Evolutionary conservation across 164 flowering plant species (phyloP).

Genomic region (Hamamelis virginiana): DNA sequence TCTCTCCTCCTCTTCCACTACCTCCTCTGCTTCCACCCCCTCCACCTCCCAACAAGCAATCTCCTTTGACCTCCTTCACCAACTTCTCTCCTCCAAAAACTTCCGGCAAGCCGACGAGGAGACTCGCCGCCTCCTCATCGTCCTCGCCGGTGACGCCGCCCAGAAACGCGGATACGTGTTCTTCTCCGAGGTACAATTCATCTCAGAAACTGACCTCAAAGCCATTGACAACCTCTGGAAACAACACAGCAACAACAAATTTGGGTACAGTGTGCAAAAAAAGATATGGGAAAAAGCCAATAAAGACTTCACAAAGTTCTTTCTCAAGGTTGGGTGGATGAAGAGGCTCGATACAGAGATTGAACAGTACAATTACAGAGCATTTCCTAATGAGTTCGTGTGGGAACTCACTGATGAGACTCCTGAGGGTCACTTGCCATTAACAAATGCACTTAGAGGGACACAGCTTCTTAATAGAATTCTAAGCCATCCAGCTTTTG

Average conservation of each 20-base stretch:
- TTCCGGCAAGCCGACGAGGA: slow-evolving; percentile 87
- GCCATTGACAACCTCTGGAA: slow-evolving; percentile 78
- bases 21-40: slow-evolving; percentile 24
- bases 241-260: slow-evolving; percentile 53
- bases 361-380: slow-evolving; percentile 78
- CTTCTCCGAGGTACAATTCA: slow-evolving; percentile 94
- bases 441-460: slow-evolving; percentile 93
- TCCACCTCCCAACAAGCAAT: slow-evolving; percentile 30
- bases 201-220: slow-evolving; percentile 49
- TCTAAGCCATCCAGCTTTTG: slow-evolving; percentile 76
- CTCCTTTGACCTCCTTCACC: slow-evolving; percentile 59
- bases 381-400: slow-evolving; percentile 80
- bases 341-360: slow-evolving; percentile 90
- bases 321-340: slow-evolving; percentile 91
- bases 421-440: slow-evolving; percentile 83
- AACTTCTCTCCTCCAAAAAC: slow-evolving; percentile 49
- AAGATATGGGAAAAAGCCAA: slow-evolving; percentile 60
- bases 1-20: slow-evolving; percentile 24
- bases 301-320: slow-evolving; percentile 71
- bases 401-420: slow-evolving; percentile 80
- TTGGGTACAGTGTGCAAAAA: slow-evolving; percentile 89
- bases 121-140: slow-evolving; percentile 85
- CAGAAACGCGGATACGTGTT: slow-evolving; percentile 81
- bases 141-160: slow-evolving; percentile 78
- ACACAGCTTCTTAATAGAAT: slow-evolving; percentile 68